Evolutionary conservation across 2,329 filamentous ascomycete species (phyloP).

Genomic region (Ramularia endophylla): DNA sequence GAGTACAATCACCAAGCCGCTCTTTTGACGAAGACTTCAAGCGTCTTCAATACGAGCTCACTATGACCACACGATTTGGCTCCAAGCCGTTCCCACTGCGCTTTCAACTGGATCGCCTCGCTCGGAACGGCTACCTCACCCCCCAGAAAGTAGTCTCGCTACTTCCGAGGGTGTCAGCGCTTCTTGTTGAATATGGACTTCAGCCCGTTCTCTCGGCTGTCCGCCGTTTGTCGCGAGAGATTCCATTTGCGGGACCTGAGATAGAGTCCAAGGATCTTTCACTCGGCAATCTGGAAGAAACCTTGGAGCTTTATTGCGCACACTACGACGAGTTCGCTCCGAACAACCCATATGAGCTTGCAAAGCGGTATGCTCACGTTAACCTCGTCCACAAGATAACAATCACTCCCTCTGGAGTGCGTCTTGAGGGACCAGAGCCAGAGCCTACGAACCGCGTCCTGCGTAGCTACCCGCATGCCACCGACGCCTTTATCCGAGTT

Average conservation of each 20-base stretch:
- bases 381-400: constrained; percentile 31
- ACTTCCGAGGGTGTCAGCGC: constrained; percentile 37
- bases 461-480: constrained; percentile 55
- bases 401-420: constrained; percentile 36
- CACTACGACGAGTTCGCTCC: constrained; percentile 24
- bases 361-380: constrained; percentile 29
- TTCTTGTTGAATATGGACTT: constrained; percentile 25
- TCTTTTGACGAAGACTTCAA: constrained; percentile 10
- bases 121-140: constrained; percentile 57
- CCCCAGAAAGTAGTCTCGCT: constrained; percentile 48
- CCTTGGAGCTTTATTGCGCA: constrained; percentile 39
- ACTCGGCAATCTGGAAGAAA: constrained; percentile 36
- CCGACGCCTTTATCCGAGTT: constrained; percentile 63
- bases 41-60: constrained; percentile 32
- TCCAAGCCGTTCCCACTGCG: constrained; percentile 48
- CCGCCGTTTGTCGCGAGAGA: constrained; percentile 45
- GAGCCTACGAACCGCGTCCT: constrained; percentile 67
- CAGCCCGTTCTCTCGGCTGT: constrained; percentile 42
- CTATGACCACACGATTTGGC: constrained; percentile 23
- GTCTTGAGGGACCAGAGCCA: constrained; percentile 44
- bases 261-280: constrained; percentile 40
- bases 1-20: constrained; percentile 9
- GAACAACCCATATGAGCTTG: constrained; percentile 28
- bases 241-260: constrained; percentile 52
- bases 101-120: constrained; percentile 59